Evolutionary conservation across 2,329 filamentous ascomycete species (phyloP), one percentile per base, ranked within the genome.

Genomic region (Beauveria medogensis): DNA sequence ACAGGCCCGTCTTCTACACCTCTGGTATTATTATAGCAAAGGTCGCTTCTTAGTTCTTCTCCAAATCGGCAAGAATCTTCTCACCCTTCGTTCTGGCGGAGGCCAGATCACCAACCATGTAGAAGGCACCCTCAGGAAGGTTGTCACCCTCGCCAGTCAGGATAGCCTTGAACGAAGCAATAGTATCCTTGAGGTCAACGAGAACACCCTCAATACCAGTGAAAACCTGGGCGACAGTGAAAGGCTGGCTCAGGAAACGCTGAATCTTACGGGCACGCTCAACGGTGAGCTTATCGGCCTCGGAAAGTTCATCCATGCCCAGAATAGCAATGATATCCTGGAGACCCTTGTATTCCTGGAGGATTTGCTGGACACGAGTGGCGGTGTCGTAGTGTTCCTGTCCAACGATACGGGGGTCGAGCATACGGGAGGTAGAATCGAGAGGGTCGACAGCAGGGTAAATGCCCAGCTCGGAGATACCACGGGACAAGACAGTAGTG

Each of bases 291-390:
- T 99, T 97, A 81, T 99, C 94, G 73, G 90, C 90, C 85, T 97
- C 94, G 67, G 94, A 97, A 81, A 99, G 82, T 79, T 99, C 94
- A 80, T 99, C 94, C 94, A 99, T 97, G 89, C 93, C 93, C 77
- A 97, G 82, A 92, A 99, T 99, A 80, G 94, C 94, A 85, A 97
- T 97, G 88, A 99, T 99, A 84, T 99, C 94, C 84, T 99, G 94
- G 70, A 99, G 91, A 67, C 93, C 97, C 90, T 97, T 97, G 90
- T 99, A 99, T 86, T 97, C 94, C 83, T 99, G 94, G 77, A 99
- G 89, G 81, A 97, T 97, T 83, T 96, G 92, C 85, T 99, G 94
- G 75, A 99, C 94, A 72, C 88, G 88, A 78, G 90, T 90, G 78
- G 94, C 94, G 72, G 87, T 93, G 65, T 92, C 78, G 88, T 99